These are phyloP conservation scores for Colletotrichum kahawae DNA, from an alignment of 2,329 filamentous ascomycete genomes.

Conservation along the genomic window DNA sequence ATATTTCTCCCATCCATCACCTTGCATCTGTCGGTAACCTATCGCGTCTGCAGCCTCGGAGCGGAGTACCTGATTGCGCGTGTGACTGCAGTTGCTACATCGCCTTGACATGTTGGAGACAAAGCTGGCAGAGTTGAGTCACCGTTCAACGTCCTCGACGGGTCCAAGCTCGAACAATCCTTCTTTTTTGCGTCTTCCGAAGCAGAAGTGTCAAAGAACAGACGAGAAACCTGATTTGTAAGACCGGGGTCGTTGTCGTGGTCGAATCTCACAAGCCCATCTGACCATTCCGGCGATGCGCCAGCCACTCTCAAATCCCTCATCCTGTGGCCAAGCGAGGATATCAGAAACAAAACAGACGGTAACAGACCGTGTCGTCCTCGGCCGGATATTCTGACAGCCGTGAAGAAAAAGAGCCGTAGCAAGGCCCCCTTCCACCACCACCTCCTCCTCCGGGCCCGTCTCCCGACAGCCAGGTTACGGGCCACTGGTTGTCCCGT, in stretches of 20 bases:
- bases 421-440: neutral
- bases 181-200: neutral
- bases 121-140: neutral
- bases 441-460: neutral
- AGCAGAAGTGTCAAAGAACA: neutral
- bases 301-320: neutral
- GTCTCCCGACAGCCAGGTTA: neutral
- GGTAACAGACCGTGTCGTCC: neutral
- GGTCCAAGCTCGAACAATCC: neutral
- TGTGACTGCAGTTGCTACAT: neutral
- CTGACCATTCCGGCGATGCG: neutral
- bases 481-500: neutral
- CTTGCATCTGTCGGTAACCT: slow-evolving; percentile 14
- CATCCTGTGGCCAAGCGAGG: neutral
- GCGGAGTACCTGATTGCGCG: neutral
- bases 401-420: neutral
- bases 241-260: neutral
- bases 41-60: neutral
- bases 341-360: neutral
- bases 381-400: neutral
- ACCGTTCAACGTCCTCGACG: neutral
- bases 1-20: neutral
- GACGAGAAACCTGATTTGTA: neutral
- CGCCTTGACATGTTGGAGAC: neutral
- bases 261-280: neutral